Evolutionary conservation across 1,139 yeast species (phyloP).

Genomic region (Blastobotrys persicus): DNA sequence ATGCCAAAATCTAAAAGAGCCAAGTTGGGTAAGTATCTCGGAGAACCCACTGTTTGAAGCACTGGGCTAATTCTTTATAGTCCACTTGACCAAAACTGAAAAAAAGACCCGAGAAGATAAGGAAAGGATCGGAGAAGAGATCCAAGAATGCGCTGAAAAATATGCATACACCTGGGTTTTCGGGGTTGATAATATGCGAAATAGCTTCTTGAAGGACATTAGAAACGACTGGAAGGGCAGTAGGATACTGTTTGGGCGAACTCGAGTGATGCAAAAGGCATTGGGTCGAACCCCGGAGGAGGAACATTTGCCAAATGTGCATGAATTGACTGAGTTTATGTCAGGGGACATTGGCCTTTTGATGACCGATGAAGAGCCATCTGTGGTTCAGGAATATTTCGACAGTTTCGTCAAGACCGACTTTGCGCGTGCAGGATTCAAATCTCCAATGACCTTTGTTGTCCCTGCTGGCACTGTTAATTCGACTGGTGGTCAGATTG

Average conservation of each 20-base stretch:
- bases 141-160: constrained; percentile 75
- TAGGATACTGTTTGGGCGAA: constrained; percentile 82
- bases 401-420: constrained; percentile 73
- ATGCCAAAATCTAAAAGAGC: constrained; percentile 98
- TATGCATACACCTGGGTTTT: constrained; percentile 81
- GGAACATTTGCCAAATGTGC: constrained; percentile 83
- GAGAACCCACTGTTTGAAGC: too few relatives aligned
- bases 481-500: constrained; percentile 92
- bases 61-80: too few relatives aligned
- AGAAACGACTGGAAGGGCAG: constrained; percentile 93
- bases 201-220: constrained; percentile 90
- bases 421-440: constrained; percentile 85
- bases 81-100: constrained; percentile 94
- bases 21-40: constrained; percentile 29
- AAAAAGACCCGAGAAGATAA: constrained; percentile 94
- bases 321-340: constrained; percentile 56
- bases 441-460: constrained; percentile 75
- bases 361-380: constrained; percentile 82
- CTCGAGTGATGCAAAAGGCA: constrained; percentile 89
- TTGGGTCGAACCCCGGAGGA: constrained; percentile 83
- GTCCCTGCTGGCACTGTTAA: constrained; percentile 89
- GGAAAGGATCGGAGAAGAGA: constrained; percentile 85
- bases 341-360: constrained; percentile 82
- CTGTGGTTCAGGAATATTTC: constrained; percentile 83
- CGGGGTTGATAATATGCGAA: constrained; percentile 87